Evolutionary conservation across 1,139 yeast genomes (phyloP).

Genomic region (Pichia sp.): DNA sequence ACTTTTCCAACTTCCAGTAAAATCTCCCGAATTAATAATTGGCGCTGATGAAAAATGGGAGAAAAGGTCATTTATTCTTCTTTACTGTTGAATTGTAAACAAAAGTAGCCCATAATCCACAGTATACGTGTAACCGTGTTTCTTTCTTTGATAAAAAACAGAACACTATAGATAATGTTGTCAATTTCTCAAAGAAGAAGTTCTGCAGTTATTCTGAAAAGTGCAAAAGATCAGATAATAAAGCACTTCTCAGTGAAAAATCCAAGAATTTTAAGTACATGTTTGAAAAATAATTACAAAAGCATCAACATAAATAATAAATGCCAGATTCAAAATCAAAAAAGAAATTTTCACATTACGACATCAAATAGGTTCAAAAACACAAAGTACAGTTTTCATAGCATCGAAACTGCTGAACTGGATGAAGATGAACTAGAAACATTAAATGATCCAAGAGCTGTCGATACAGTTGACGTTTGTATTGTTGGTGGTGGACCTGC

Average conservation of each 20-base stretch:
- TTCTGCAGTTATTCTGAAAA: not conserved
- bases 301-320: too few species aligned
- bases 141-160: too few species aligned
- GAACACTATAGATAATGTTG: too few species aligned
- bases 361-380: not conserved
- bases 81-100: too few species aligned
- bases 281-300: not conserved
- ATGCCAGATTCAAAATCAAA: not conserved
- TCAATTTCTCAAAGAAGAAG: not conserved
- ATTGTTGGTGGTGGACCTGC: constrained; percentile 99
- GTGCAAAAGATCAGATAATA: not conserved
- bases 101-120: too few species aligned
- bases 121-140: too few species aligned
- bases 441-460: constrained; percentile 60
- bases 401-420: constrained; percentile 32
- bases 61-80: too few species aligned
- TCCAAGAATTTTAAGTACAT: not conserved
- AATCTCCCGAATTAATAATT: not conserved
- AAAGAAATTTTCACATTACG: not conserved
- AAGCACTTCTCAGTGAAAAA: not conserved
- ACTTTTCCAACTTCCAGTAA: not conserved
- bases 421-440: constrained; percentile 41
- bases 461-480: constrained; percentile 84
- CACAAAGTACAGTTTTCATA: constrained; percentile 7
- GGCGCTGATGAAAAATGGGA: not conserved